phyloP scores from a whole-genome alignment of 208 protist genomes.

The Leishmania tarentolae region DNA sequence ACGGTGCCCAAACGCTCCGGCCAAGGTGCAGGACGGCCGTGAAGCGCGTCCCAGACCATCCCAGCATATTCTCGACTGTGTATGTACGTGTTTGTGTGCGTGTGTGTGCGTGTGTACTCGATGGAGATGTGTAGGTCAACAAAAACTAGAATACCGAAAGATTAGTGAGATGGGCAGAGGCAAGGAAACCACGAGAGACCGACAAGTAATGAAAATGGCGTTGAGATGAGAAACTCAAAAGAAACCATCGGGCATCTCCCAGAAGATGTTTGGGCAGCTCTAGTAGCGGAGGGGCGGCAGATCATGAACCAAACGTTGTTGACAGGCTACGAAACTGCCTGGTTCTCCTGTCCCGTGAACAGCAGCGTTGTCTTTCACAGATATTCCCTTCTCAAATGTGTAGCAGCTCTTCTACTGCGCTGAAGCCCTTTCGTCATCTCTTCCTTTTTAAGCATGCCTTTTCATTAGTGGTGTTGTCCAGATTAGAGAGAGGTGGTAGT shows the following conservation, averaged over 20 bases:
- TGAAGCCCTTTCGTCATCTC: neutral
- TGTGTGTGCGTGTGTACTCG: neutral
- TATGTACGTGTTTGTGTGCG: neutral
- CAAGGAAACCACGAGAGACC: neutral
- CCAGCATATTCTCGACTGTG: slow-evolving; percentile 5
- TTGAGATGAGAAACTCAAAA: neutral
- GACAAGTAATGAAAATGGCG: neutral
- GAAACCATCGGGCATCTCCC: neutral
- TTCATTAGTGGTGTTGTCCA: neutral
- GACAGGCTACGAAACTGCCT: neutral
- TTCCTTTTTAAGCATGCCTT: neutral
- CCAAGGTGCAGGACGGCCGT: neutral
- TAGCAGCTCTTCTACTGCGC: neutral
- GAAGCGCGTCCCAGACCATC: slow-evolving; percentile 7
- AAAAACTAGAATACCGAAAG: neutral
- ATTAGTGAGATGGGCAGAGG: neutral
- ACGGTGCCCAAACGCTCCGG: neutral
- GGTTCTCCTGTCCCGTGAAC: neutral
- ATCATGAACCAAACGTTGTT: neutral
- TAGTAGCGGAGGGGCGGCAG: neutral
- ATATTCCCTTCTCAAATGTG: neutral
- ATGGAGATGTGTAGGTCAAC: neutral
- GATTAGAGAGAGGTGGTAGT: neutral
- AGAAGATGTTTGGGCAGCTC: neutral
- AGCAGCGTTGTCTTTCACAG: neutral